Conservation (phyloP, 2,329 filamentous ascomycete genomes). For the Nemania sp. region DNA sequence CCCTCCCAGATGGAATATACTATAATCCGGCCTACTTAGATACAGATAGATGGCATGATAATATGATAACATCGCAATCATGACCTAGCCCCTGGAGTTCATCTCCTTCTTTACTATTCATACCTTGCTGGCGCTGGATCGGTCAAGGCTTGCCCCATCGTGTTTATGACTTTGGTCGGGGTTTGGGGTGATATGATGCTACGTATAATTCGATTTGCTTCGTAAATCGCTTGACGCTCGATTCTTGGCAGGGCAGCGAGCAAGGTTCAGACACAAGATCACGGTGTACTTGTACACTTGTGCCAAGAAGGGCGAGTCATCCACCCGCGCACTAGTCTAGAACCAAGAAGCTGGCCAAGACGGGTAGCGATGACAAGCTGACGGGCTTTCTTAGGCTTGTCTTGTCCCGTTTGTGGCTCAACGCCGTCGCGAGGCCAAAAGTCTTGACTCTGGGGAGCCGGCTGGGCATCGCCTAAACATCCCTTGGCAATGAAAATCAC, state of each 20-base stretch:
- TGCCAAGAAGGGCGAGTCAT: conserved; percentile 21
- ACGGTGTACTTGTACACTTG: background rate
- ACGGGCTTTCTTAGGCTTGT: conserved; percentile 19
- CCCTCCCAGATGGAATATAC: no score
- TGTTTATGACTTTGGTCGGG: background rate
- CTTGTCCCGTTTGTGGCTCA: conserved; percentile 21
- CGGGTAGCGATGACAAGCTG: conserved; percentile 20
- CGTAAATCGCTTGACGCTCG: conserved; percentile 1
- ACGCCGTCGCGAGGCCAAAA: conserved; percentile 26
- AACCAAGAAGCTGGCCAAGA: conserved; percentile 15
- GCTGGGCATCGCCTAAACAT: conserved; percentile 20
- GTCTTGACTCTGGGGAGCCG: conserved; percentile 22
- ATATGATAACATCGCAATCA: no score
- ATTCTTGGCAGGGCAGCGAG: conserved; percentile 18
- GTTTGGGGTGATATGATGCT: background rate
- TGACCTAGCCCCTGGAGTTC: no score
- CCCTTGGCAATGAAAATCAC: conserved; percentile 12
- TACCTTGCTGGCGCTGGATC: no score
- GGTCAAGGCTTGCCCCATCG: no score
- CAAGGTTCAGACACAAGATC: conserved; percentile 12
- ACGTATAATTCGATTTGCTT: conserved; percentile 10
- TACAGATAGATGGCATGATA: no score
- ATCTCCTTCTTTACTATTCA: no score
- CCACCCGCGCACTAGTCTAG: conserved; percentile 8
- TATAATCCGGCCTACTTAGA: no score